Evolutionary conservation across 2,329 filamentous ascomycete species (phyloP).

Genomic region (Aspergillus costaricaensis): DNA sequence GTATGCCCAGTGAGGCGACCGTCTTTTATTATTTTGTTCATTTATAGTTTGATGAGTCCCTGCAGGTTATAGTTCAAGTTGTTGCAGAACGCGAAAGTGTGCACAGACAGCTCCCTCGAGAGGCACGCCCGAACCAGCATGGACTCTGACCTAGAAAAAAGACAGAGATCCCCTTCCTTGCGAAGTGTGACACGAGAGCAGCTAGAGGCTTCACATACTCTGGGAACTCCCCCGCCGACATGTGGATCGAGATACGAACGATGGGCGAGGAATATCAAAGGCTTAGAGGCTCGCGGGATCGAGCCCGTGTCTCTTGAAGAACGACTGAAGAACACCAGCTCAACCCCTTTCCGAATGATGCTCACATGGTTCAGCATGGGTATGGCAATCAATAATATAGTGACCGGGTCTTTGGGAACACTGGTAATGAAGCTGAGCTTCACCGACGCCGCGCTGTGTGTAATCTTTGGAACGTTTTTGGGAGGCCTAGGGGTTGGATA

Average conservation of each 20-base stretch:
- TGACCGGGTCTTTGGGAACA: slow-evolving; percentile 46
- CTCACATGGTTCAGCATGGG: slow-evolving; percentile 45
- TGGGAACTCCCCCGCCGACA: slow-evolving; percentile 12
- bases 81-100: neutral
- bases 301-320: slow-evolving; percentile 32
- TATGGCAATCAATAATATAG: slow-evolving; percentile 44
- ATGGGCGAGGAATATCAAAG: slow-evolving; percentile 28
- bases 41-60: slow-evolving; percentile 2
- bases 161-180: slow-evolving; percentile 25
- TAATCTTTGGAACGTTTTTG: slow-evolving; percentile 39
- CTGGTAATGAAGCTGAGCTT: slow-evolving; percentile 43
- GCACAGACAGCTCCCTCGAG: neutral
- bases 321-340: slow-evolving; percentile 27
- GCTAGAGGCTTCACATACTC: slow-evolving; percentile 14
- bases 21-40: neutral
- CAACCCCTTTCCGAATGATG: slow-evolving; percentile 33
- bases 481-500: slow-evolving; percentile 41
- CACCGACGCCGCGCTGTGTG: slow-evolving; percentile 42
- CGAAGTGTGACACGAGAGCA: slow-evolving; percentile 27
- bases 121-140: slow-evolving; percentile 11
- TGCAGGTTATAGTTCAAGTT: slow-evolving; percentile 5
- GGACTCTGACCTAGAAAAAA: slow-evolving; percentile 30
- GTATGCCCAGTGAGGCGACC: slow-evolving; percentile 14
- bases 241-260: slow-evolving; percentile 22
- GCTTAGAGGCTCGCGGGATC: slow-evolving; percentile 30